phyloP scores from a whole-genome alignment of 164 flowering plant species.

The Stephania japonica region DNA sequence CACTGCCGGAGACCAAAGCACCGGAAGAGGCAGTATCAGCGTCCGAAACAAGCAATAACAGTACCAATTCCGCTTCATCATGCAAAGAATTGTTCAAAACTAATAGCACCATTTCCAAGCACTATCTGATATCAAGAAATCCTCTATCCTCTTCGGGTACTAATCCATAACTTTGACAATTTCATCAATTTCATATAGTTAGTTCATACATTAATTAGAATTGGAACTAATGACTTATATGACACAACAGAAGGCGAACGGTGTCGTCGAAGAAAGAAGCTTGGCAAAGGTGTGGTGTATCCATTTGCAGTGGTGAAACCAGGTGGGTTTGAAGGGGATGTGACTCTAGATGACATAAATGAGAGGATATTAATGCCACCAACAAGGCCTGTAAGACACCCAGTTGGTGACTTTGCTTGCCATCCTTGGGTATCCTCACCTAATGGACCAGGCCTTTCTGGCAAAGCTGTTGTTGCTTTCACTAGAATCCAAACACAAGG shows the following conservation, averaged over 20 bases:
- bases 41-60: conserved; percentile 18
- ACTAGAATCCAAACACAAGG: conserved; percentile 77
- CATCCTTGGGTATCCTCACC: conserved; percentile 53
- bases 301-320: conserved; percentile 83
- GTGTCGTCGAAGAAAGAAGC: conserved; percentile 12
- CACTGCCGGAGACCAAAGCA: conserved; percentile 16
- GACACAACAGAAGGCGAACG: not conserved
- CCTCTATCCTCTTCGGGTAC: conserved; percentile 20
- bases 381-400: conserved; percentile 65
- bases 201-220: too few species aligned
- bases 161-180: not conserved
- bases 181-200: not conserved
- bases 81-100: conserved; percentile 19
- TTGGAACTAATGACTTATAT: not conserved
- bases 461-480: conserved; percentile 76
- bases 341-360: conserved; percentile 75
- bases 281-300: conserved; percentile 39
- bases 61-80: conserved; percentile 25
- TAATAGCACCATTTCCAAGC: not conserved
- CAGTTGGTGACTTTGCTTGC: conserved; percentile 87
- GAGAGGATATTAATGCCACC: conserved; percentile 69
- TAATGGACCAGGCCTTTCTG: conserved; percentile 65
- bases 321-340: conserved; percentile 64
- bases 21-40: conserved; percentile 25
- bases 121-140: conserved; percentile 4